phyloP scores from a whole-genome alignment of 345 rosid species.

The Lumnitzera racemosa region DNA sequence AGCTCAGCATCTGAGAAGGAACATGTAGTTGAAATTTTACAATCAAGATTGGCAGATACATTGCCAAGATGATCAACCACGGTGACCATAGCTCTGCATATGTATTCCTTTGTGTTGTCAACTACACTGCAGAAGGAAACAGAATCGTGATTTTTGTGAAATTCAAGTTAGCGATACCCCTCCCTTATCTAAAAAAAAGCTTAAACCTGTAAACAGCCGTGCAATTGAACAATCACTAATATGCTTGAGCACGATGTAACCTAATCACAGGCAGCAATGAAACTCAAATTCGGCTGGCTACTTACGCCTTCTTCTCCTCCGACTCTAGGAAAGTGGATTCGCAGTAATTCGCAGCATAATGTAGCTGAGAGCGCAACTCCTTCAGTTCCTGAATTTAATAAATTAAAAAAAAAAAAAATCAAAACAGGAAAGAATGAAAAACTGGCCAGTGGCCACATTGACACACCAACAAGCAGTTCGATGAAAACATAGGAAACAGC shows the following conservation, averaged over 20 bases:
- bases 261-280: neutral
- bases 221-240: no score
- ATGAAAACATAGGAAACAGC: neutral
- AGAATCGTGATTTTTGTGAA: neutral
- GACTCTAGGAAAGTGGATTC: slow-evolving; percentile 40
- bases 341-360: slow-evolving; percentile 56
- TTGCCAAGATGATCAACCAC: slow-evolving; percentile 64
- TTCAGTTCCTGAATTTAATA: slow-evolving; percentile 40
- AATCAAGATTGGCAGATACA: slow-evolving; percentile 46
- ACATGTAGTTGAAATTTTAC: slow-evolving; percentile 18
- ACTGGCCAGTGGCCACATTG: neutral
- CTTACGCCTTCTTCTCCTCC: slow-evolving; percentile 37
- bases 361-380: slow-evolving; percentile 62
- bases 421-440: neutral
- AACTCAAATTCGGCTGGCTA: neutral
- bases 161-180: no score
- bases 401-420: neutral
- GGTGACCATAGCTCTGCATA: slow-evolving; percentile 51
- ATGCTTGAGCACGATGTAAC: neutral
- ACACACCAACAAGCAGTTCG: neutral
- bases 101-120: slow-evolving; percentile 61
- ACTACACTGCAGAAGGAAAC: slow-evolving; percentile 26
- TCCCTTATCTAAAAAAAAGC: neutral
- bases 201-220: no score
- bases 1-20: slow-evolving; percentile 41